These are phyloP conservation scores for Pichia insulana DNA, from an alignment of 805 yeast genomes.

Conservation along the genomic window DNA sequence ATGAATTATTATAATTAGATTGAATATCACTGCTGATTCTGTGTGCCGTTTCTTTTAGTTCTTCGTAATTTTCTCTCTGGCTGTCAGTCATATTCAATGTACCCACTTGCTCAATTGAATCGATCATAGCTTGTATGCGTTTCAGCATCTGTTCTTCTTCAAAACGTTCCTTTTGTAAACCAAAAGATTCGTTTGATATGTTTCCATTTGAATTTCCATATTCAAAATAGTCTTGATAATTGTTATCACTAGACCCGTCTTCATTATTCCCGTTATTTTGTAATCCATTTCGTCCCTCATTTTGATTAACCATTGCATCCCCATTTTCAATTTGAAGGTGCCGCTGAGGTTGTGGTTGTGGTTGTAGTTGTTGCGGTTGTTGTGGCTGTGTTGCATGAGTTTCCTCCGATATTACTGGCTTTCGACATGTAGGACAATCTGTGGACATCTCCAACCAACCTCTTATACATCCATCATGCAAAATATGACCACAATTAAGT, in stretches of 20 bases:
- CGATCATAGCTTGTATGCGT: no score
- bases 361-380: not conserved
- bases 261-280: not conserved
- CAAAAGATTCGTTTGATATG: no score
- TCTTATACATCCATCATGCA: slow-evolving; percentile 84
- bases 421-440: slow-evolving; percentile 87
- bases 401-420: slow-evolving; percentile 41
- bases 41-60: not conserved
- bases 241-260: not conserved
- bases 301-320: no score
- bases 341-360: not conserved
- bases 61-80: not conserved
- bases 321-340: no score
- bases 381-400: not conserved
- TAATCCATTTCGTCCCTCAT: no score
- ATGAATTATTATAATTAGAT: not conserved
- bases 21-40: no score
- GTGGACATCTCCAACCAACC: slow-evolving; percentile 91
- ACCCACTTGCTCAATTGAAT: not conserved
- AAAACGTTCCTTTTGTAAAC: no score
- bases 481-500: slow-evolving; percentile 75
- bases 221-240: no score
- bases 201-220: no score
- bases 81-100: not conserved
- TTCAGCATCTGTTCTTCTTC: no score